Base-by-base conservation (phyloP, 768 basidiomycete species). In the Lentinula guzmanii region DNA sequence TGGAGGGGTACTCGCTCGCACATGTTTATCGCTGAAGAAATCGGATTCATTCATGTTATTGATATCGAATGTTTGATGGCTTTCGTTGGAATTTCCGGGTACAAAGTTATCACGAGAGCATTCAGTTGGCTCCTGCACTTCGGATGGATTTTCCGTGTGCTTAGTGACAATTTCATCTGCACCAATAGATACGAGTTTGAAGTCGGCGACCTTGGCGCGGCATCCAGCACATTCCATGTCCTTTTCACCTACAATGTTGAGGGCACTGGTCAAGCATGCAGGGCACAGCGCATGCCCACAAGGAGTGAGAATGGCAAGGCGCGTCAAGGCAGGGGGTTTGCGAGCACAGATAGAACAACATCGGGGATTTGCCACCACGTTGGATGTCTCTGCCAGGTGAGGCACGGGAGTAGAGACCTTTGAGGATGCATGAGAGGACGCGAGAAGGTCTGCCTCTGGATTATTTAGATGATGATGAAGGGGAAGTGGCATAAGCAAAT, bases 171-270 rank as follows among this genome's bases (percentile, higher is more conserved):
- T 7, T 21, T 42, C 55, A 15, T 41, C 41, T 16, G 7, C 62
- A 59, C 46, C 62, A 21, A 43, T 65, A 61, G 67, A 69, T 54
- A 76, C 72, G 62, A 91, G 72, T 50, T 82, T 81, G 70, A 93
- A 93, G 68, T 90, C 85, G 34, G 76, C 78, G 21, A 93, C 90
- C 37, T 83, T 81, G 43, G 71, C 72, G 66, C 86, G 86, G 74
- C 91, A 94, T 34, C 91, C 87, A 16, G 89, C 87, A 64, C 92
- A 94, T 62, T 86, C 83, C 83, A 93, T 90, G 61, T 90, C 88
- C 69, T 93, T 93, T 72, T 94, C 91, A 6, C 91, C 91, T 16
- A 93, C 92, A 56, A 93, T 93, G 65, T 94, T 94, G 56, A 94
- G 77, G 7, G 90, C 89, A 55, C 90, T 91, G 1, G 92, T 94